Conservation (phyloP, 306 rosid species). For the Potentilla sterilis region DNA sequence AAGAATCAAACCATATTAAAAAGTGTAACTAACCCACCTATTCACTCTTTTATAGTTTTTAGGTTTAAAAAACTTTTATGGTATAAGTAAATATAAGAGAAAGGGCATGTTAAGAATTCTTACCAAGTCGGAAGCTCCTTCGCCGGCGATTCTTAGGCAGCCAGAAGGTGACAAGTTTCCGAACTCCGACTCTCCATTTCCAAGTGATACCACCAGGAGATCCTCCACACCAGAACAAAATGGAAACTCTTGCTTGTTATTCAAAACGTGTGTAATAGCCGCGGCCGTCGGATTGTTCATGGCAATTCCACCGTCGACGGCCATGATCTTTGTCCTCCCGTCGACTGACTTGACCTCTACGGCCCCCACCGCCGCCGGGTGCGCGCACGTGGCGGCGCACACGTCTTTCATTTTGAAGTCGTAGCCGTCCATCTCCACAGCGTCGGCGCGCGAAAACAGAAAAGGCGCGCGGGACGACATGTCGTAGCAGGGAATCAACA, state of each 20-base stretch:
- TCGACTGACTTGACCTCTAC: conserved; percentile 58
- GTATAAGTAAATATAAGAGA: not conserved
- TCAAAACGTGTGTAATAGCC: conserved; percentile 85
- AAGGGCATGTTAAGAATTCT: conserved; percentile 15
- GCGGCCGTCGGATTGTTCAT: conserved; percentile 93
- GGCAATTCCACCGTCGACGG: conserved; percentile 77
- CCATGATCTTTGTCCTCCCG: conserved; percentile 61
- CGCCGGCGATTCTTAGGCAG: conserved; percentile 66
- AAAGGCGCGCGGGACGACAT: conserved; percentile 83
- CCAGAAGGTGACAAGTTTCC: conserved; percentile 38
- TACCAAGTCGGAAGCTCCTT: conserved; percentile 92
- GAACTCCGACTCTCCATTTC: conserved; percentile 76
- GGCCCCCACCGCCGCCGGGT: conserved; percentile 36
- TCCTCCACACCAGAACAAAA: conserved; percentile 74
- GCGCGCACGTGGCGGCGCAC: conserved; percentile 65
- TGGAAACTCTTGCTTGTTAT: conserved; percentile 89
- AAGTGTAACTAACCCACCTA: not conserved
- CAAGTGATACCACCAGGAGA: conserved; percentile 71
- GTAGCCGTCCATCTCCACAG: conserved; percentile 80
- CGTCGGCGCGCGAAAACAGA: conserved; percentile 94
- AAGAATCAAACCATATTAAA: not conserved
- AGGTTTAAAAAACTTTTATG: no score
- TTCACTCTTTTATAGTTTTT: not conserved
- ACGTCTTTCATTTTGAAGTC: conserved; percentile 90
- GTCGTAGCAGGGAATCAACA: conserved; percentile 90